A percentile compares a stretch with the other conserved stretches of the same genome.
Conservation (phyloP, 225 moss, liverwort and hornwort genomes). For the Straminergon stramineum region DNA sequence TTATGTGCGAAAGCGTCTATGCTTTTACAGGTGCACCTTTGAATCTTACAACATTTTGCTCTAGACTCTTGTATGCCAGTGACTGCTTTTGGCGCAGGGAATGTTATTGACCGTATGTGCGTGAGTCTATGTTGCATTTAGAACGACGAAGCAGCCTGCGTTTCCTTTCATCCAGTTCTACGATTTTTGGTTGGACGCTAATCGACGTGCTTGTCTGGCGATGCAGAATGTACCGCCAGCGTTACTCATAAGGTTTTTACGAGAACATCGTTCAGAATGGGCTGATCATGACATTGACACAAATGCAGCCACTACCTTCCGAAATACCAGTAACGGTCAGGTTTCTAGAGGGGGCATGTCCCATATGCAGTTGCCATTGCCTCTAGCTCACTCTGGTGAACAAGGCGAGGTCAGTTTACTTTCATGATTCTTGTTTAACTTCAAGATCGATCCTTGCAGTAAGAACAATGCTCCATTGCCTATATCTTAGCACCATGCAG, state of each 20-base stretch:
- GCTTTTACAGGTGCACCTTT: constrained; percentile 71
- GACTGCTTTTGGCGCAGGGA: background rate
- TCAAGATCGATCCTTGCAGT: background rate
- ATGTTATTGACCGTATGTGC: background rate
- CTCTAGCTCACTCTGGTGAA: constrained; percentile 82
- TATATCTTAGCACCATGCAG: background rate
- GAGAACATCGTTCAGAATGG: constrained; percentile 64
- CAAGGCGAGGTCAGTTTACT: constrained; percentile 66
- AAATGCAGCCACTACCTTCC: constrained; percentile 69
- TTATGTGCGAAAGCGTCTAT: constrained; percentile 95
- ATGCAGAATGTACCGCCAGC: constrained; percentile 59
- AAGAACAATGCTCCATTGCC: background rate
- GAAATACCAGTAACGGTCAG: constrained; percentile 54
- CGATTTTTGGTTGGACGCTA: background rate
- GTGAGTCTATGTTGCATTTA: background rate
- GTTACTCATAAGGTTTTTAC: constrained; percentile 42
- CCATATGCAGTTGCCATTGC: constrained; percentile 80
- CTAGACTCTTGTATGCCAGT: background rate
- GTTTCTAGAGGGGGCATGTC: constrained; percentile 51
- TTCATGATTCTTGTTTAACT: background rate
- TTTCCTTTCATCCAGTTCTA: background rate
- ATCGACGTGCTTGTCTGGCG: background rate
- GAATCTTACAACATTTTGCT: background rate
- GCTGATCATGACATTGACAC: constrained; percentile 60
- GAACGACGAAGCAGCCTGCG: background rate